These are phyloP conservation scores for Pseudocercospora fijiensis DNA, from an alignment of 2,329 filamentous ascomycete species.

Conservation along the genomic window DNA sequence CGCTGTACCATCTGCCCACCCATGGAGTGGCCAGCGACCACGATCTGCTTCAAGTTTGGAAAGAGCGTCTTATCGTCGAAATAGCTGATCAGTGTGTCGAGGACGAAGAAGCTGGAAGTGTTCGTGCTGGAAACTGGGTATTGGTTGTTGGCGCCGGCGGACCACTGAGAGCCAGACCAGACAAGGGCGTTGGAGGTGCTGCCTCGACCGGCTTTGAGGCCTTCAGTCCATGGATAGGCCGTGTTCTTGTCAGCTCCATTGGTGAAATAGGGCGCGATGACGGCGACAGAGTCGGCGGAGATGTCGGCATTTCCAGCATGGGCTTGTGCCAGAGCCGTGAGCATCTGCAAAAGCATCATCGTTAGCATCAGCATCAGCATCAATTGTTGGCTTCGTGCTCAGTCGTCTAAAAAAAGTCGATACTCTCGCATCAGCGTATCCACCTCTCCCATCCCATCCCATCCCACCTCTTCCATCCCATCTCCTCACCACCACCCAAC, in stretches of 20 bases:
- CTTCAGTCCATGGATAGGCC: conserved; percentile 37
- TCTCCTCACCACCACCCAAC: conserved; percentile 10
- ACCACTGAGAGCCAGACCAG: conserved; percentile 38
- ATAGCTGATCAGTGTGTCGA: conserved; percentile 38
- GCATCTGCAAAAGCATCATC: conserved; percentile 23
- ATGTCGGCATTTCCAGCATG: conserved; percentile 28
- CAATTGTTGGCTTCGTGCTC: no score
- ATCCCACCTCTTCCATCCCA: conserved; percentile 8
- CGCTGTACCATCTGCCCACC: conserved; percentile 38
- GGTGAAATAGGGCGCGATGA: conserved; percentile 39
- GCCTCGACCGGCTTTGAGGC: conserved; percentile 29
- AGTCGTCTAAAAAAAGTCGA: conserved; percentile 9
- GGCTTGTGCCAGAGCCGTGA: conserved; percentile 34
- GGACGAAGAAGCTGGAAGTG: conserved; percentile 34
- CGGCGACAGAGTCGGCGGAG: conserved; percentile 34
- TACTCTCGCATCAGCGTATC: conserved; percentile 9
- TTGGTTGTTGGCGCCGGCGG: conserved; percentile 37
- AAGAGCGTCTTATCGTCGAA: conserved; percentile 36
- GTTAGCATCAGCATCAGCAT: conserved; percentile 28
- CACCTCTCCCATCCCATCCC: conserved; percentile 29
- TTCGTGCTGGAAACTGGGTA: conserved; percentile 32
- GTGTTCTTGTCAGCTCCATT: conserved; percentile 38
- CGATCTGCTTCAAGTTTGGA: conserved; percentile 40
- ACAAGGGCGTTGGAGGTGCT: conserved; percentile 37
- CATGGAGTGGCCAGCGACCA: conserved; percentile 40